phyloP scores from a whole-genome alignment of 345 rosid genomes.

The Populus euphratica region DNA sequence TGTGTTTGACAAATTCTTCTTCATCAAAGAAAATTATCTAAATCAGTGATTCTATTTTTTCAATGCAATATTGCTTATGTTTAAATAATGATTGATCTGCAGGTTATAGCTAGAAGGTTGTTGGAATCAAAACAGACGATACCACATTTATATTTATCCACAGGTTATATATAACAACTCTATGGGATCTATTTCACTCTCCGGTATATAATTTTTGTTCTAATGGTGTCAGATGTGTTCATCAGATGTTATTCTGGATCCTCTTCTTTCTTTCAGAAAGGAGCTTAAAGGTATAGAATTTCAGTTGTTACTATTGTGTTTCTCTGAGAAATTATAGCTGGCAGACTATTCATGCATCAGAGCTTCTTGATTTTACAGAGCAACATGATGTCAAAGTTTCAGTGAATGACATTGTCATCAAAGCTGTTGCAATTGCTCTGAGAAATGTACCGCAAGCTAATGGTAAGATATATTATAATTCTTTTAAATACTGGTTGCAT shows the following conservation, averaged over 20 bases:
- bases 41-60: no score
- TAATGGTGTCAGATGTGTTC: slow-evolving; percentile 22
- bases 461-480: slow-evolving; percentile 48
- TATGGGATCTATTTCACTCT: slow-evolving; percentile 14
- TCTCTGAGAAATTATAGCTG: slow-evolving; percentile 6
- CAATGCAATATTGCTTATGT: no score
- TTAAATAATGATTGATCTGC: slow-evolving; percentile 16
- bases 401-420: slow-evolving; percentile 94
- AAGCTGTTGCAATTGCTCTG: slow-evolving; percentile 82
- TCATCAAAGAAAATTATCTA: no score
- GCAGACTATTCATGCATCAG: slow-evolving; percentile 22
- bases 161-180: slow-evolving; percentile 44
- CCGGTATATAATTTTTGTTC: slow-evolving; percentile 18
- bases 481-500: slow-evolving; percentile 5
- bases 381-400: slow-evolving; percentile 80
- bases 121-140: slow-evolving; percentile 92
- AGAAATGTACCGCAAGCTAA: slow-evolving; percentile 85
- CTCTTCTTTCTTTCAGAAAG: slow-evolving; percentile 87
- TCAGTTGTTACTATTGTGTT: not conserved
- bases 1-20: not conserved
- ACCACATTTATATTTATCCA: slow-evolving; percentile 84
- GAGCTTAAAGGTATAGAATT: slow-evolving; percentile 75
- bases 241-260: slow-evolving; percentile 91
- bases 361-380: slow-evolving; percentile 49
- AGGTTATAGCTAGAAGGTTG: slow-evolving; percentile 88